phyloP scores from a whole-genome alignment of 768 basidiomycete species.

The Glaciozyma antarctica region DNA sequence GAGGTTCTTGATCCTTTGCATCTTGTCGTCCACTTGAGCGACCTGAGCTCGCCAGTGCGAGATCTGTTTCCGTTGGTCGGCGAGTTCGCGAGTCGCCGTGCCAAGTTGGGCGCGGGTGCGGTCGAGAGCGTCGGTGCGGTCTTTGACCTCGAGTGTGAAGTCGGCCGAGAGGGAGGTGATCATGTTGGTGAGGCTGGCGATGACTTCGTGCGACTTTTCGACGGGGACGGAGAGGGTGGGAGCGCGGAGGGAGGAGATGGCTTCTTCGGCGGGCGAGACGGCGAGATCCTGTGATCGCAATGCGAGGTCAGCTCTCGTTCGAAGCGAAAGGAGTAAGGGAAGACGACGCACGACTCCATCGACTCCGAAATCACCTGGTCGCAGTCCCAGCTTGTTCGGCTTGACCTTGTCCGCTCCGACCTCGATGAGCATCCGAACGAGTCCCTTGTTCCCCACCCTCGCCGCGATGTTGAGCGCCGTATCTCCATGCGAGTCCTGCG shows the following conservation, averaged over 20 bases:
- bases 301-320: constrained; percentile 35
- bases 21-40: constrained; percentile 67
- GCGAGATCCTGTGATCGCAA: constrained; percentile 59
- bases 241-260: constrained; percentile 43
- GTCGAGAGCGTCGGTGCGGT: constrained; percentile 79
- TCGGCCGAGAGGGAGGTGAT: constrained; percentile 67
- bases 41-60: constrained; percentile 63
- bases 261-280: constrained; percentile 57
- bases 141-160: constrained; percentile 71
- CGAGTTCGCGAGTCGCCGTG: constrained; percentile 77
- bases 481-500: constrained; percentile 91
- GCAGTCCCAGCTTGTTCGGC: constrained; percentile 83
- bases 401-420: constrained; percentile 82
- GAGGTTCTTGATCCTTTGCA: constrained; percentile 72
- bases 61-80: constrained; percentile 79
- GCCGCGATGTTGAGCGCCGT: constrained; percentile 93
- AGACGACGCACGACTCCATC: constrained; percentile 36
- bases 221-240: constrained; percentile 42
- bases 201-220: constrained; percentile 80
- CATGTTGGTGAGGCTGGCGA: constrained; percentile 75
- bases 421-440: constrained; percentile 78
- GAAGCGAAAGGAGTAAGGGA: not conserved
- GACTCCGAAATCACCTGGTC: constrained; percentile 89
- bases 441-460: constrained; percentile 74
- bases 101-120: constrained; percentile 77